phyloP scores from a whole-genome alignment of 371 early-diverging fungal species.

The Circinella minor region DNA sequence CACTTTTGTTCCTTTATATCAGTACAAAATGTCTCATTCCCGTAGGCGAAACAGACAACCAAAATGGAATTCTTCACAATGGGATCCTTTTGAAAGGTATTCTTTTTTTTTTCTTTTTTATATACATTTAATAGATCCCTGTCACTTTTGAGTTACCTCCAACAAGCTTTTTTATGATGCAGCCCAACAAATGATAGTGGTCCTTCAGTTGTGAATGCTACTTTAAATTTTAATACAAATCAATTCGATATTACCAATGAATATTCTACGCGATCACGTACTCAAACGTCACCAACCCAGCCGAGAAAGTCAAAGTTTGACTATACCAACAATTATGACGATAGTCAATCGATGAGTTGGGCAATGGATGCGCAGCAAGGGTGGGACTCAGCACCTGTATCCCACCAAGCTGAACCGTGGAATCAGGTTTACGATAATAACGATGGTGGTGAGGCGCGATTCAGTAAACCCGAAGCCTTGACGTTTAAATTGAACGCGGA shows the following conservation, averaged over 20 bases:
- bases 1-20: neutral
- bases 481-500: constrained; percentile 33
- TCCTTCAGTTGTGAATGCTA: constrained; percentile 25
- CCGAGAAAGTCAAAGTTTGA: constrained; percentile 17
- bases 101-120: too few relatives aligned
- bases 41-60: neutral
- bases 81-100: constrained; percentile 2
- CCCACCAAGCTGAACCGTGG: constrained; percentile 6
- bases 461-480: constrained; percentile 10
- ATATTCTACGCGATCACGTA: neutral
- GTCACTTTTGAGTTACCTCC: too few relatives aligned
- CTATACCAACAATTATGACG: constrained; percentile 3
- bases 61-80: neutral
- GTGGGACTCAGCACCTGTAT: constrained; percentile 17
- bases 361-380: constrained; percentile 13
- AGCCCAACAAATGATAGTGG: constrained; percentile 4
- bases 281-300: neutral
- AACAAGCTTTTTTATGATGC: too few relatives aligned
- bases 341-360: constrained; percentile 13
- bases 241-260: constrained; percentile 17
- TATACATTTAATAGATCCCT: too few relatives aligned
- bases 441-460: constrained; percentile 3
- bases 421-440: neutral
- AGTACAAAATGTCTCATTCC: neutral
- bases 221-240: constrained; percentile 22